Evolutionary conservation across 2,329 filamentous ascomycete species (phyloP), one percentile per base, ranked within the genome.

Genomic region (Diaporthe humulicola): DNA sequence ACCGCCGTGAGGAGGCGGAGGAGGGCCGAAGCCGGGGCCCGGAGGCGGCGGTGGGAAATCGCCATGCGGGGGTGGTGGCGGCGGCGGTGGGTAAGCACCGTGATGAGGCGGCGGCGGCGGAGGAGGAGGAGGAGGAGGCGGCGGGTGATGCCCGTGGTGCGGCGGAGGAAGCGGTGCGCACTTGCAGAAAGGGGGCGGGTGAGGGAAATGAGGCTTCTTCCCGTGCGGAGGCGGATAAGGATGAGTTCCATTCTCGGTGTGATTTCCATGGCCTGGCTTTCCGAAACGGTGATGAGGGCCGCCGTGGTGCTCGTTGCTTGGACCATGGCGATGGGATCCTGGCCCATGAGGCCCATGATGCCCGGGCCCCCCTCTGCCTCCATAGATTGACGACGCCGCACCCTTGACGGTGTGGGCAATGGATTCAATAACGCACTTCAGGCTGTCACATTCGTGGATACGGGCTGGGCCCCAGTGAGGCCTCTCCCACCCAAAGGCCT

Each of bases 351-450:
- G 77, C 58, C 76, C 71, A 36, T 74, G 57, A 77, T 73, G 36
- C 57, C 64, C 60, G 78, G 74, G 71, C 17, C 45, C 19, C n/a
- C 74, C 25, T 71, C 78, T 71, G 22, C 77, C 81, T 4, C 78
- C 79, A 71, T 84, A 85, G 4, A 85, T 58, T 15, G 79, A 78
- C 58, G 79, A 78, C 58, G 82, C 83, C 50, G 81, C 80, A 57
- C 84, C 81, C 76, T 83, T 83, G 70, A 87, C 81, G 64, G 83
- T 83, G 66, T 82, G 77, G 57, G 83, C 81, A 61, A 87, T 79
- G n/a, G 82, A 79, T 54, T 81, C 80, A 60, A 87, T 79, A 56
- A 88, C 79, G 75, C 87, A 89, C 76, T 83, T 85, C 56, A 88
- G 71, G 74, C 81, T 84, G 66, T 84, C 82, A 73, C 86, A 88